Evolutionary conservation across 2,329 filamentous ascomycete species (phyloP).

Genomic region (Xylariales sp.): DNA sequence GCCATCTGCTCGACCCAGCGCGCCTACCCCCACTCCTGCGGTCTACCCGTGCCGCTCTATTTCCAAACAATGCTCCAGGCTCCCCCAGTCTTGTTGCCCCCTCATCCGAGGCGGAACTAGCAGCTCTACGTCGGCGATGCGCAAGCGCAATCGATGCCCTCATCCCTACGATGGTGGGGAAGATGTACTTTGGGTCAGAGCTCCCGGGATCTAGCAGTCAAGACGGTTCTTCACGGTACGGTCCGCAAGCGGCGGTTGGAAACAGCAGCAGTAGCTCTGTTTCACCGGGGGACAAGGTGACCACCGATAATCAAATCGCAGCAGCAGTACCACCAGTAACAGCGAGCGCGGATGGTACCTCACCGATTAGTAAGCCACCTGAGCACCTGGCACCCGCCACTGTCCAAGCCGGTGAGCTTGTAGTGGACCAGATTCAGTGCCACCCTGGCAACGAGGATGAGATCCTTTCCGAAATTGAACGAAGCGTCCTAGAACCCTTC

Average conservation of each 20-base stretch:
- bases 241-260: too few relatives aligned
- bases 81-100: slow-evolving; percentile 58
- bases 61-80: slow-evolving; percentile 78
- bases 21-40: slow-evolving; percentile 64
- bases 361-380: too few relatives aligned
- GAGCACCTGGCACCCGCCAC: too few relatives aligned
- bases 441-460: slow-evolving; percentile 37
- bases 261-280: slow-evolving; percentile 5
- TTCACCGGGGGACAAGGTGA: too few relatives aligned
- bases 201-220: slow-evolving; percentile 28
- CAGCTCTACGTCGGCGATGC: slow-evolving; percentile 61
- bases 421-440: too few relatives aligned
- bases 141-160: slow-evolving; percentile 53
- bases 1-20: slow-evolving; percentile 57
- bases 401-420: too few relatives aligned
- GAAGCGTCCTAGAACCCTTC: slow-evolving; percentile 66
- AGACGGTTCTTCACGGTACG: slow-evolving; percentile 18
- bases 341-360: too few relatives aligned
- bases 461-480: slow-evolving; percentile 56
- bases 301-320: too few relatives aligned
- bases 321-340: too few relatives aligned
- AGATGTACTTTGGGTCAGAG: slow-evolving; percentile 43
- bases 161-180: slow-evolving; percentile 41
- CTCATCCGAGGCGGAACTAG: slow-evolving; percentile 53
- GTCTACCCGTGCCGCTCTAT: slow-evolving; percentile 71